Percentiles rank a stretch among this genome's conserved stretches.
These are phyloP conservation scores for Candida sojae DNA, from an alignment of 1,139 yeast genomes.

Conservation along the genomic window DNA sequence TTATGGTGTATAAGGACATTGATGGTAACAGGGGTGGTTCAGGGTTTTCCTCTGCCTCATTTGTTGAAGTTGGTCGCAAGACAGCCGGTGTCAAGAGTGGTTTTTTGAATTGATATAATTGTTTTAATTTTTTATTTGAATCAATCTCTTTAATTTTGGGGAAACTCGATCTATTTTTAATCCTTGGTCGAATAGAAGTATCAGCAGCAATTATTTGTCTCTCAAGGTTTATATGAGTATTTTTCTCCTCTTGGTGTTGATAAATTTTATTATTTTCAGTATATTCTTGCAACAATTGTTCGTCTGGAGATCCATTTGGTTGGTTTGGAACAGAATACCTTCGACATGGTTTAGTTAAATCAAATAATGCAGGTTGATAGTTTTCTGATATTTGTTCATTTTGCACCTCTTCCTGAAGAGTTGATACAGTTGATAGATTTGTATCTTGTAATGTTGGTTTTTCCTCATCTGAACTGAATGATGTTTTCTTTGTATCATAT, in stretches of 20 bases:
- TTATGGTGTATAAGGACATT: slow-evolving; percentile 6
- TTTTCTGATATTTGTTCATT: slow-evolving; percentile 2
- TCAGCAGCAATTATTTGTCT: background rate
- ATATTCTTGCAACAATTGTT: slow-evolving; percentile 17
- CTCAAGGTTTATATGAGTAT: background rate
- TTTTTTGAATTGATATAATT: slow-evolving; percentile 38
- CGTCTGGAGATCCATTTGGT: slow-evolving; percentile 7
- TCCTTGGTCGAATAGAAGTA: slow-evolving; percentile 8
- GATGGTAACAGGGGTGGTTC: background rate
- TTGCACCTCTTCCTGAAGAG: slow-evolving; percentile 1
- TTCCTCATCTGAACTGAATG: slow-evolving; percentile 7
- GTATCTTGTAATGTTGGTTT: background rate
- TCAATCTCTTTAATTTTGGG: slow-evolving; percentile 15
- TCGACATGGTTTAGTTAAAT: slow-evolving; percentile 37
- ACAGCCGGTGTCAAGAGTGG: slow-evolving; percentile 48
- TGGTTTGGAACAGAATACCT: slow-evolving; percentile 25
- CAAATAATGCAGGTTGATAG: slow-evolving; percentile 46
- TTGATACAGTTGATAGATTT: background rate
- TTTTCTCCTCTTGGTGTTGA: slow-evolving; percentile 11
- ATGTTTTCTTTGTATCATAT: slow-evolving; percentile 13
- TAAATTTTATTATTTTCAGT: slow-evolving; percentile 22
- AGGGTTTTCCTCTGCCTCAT: slow-evolving; percentile 4
- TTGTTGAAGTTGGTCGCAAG: slow-evolving; percentile 29
- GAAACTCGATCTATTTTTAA: slow-evolving; percentile 15
- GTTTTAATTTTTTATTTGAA: slow-evolving; percentile 15